Base-by-base conservation (phyloP, 805 yeast species). In the Myxozyma melibiosi region DNA sequence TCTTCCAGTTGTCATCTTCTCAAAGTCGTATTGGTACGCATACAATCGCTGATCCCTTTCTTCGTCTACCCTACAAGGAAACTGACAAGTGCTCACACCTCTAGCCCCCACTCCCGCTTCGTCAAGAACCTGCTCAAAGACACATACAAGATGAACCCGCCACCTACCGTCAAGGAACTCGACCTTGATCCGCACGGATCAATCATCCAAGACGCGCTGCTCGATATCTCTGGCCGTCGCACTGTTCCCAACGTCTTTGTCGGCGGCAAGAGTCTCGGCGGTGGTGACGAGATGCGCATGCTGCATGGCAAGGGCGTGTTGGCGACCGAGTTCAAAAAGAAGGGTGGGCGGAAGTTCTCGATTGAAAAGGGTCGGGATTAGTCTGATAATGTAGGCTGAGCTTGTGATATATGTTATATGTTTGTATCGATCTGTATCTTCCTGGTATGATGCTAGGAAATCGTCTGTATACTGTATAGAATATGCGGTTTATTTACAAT, bases 161-260 rank as follows among this genome's bases (percentile, higher is more conserved):
- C 77, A 31, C 91, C 90, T 2, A 67, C 77, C 4, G 78, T 88
- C 52, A 88, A 92, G 16, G 98, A 92, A 69, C 77, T 92, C 51
- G 97, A 92, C 72, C 78, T 77, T 66, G 96, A 90, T 70, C 77
- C 79, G 48, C 79, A 89, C 69, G 97, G 97, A 1, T 70, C 74
- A 2, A 86, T 80, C 60, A 77, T 94, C 58, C 97, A 91, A 72
- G 80, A 76, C 16, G 85, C 86, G 71, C 78, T 94, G 51, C 85
- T 78, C 16, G 75, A 78, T 49, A 71, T 79, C 55, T 83, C 96
- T 3, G 95, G 94, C 5, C 83, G 97, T 65, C 74, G 74, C 28
- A 92, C 98, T 0, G 99, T 94, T 13, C 99, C 99, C 25, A 94
- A 94, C 69, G 80, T 94, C 20, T 77, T 89, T 52, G 80, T 92